Conservation (phyloP, 1,139 yeast species). For the Blastobotrys arbuscula region DNA sequence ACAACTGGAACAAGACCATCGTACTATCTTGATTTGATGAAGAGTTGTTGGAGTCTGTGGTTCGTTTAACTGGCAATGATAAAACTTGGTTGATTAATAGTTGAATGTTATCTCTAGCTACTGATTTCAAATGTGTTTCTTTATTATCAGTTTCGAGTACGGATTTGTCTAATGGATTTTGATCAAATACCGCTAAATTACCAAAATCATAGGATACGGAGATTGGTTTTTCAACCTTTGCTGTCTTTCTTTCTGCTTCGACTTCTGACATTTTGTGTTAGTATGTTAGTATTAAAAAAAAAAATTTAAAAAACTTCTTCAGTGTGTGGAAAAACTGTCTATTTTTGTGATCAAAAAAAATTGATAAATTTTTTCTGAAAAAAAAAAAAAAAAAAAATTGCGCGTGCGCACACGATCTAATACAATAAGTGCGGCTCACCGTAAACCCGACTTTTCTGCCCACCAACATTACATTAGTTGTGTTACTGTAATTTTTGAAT, state of each 20-base stretch:
- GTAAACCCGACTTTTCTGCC: too few relatives aligned
- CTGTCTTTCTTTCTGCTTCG: constrained; percentile 46
- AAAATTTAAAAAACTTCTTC: too few relatives aligned
- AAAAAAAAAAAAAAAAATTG: too few relatives aligned
- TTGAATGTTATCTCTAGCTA: constrained; percentile 92
- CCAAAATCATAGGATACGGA: constrained; percentile 86
- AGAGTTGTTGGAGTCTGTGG: constrained; percentile 62
- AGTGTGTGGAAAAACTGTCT: too few relatives aligned
- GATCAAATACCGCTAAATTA: constrained; percentile 72
- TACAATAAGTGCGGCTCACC: too few relatives aligned
- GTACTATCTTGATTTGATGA: constrained; percentile 57
- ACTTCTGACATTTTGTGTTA: constrained; percentile 3
- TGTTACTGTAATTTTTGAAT: too few relatives aligned
- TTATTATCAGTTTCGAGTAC: constrained; percentile 38
- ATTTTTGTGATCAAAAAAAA: too few relatives aligned
- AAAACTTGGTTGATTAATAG: constrained; percentile 82
- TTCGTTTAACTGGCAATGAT: constrained; percentile 80
- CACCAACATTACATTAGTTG: too few relatives aligned
- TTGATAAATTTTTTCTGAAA: too few relatives aligned
- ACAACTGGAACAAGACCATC: constrained; percentile 77
- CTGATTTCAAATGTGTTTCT: constrained; percentile 58
- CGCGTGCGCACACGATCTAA: too few relatives aligned
- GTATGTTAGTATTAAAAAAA: not conserved
- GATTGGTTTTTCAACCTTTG: constrained; percentile 80
- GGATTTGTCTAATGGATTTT: constrained; percentile 71